A percentile compares a stretch with the other conserved stretches of the same genome.
These are phyloP conservation scores for Exsudoporus frostii DNA, from an alignment of 768 basidiomycete species.

Conservation along the genomic window DNA sequence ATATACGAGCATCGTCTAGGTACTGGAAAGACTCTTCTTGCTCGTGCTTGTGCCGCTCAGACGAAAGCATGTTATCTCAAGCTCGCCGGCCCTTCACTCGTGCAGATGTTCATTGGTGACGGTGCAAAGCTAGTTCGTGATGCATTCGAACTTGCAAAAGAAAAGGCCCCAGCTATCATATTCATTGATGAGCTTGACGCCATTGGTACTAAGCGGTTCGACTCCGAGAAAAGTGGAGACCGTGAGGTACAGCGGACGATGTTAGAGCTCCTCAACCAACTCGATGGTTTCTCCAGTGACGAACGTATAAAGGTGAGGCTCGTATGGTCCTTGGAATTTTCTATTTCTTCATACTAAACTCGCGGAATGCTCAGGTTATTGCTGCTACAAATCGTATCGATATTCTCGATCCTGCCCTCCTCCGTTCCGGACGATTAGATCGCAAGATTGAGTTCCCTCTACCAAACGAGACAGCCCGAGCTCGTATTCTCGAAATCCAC, in stretches of 20 bases:
- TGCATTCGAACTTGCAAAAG: conserved; percentile 96
- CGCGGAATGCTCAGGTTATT: conserved; percentile 65
- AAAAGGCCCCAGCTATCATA: conserved; percentile 98
- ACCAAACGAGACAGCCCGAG: conserved; percentile 94
- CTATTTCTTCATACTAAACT: conserved; percentile 1
- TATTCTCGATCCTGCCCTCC: conserved; percentile 96
- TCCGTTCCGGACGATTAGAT: conserved; percentile 95
- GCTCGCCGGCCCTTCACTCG: conserved; percentile 94
- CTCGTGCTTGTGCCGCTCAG: conserved; percentile 96
- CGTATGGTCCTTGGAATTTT: neutral
- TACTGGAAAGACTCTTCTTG: conserved; percentile 96
- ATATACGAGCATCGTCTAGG: conserved; percentile 38
- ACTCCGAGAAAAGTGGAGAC: conserved; percentile 98
- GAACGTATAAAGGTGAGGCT: conserved; percentile 86
- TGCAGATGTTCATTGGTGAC: conserved; percentile 99
- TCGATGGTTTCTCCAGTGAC: conserved; percentile 97
- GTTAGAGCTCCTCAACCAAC: conserved; percentile 96
- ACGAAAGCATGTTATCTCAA: conserved; percentile 98
- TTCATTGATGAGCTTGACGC: conserved; percentile 98
- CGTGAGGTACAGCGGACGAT: conserved; percentile 99
- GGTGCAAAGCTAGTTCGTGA: conserved; percentile 98
- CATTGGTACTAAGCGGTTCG: conserved; percentile 98
- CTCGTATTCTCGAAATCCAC: conserved; percentile 94
- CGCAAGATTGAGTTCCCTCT: conserved; percentile 98
- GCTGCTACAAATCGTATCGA: conserved; percentile 99